Conservation (phyloP, 2,329 filamentous ascomycete species). For the Ophiocordyceps australis region DNA sequence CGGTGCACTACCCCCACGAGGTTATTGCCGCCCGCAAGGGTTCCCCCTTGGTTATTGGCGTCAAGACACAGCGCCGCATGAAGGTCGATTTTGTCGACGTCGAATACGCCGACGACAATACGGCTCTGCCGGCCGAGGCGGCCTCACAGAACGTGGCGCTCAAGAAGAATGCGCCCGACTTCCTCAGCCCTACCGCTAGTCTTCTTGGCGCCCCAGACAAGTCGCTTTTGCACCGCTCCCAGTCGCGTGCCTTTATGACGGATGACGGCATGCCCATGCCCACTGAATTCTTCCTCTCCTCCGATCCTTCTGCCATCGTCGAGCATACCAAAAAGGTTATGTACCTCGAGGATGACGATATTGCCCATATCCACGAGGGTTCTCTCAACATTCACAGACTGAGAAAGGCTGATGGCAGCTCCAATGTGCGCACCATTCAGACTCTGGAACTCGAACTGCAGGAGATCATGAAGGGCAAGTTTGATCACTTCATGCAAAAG, state of each 20-base stretch:
- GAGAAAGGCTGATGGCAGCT: slow-evolving; percentile 89
- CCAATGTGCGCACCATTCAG: slow-evolving; percentile 95
- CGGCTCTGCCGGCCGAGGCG: slow-evolving; percentile 73
- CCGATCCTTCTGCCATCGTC: slow-evolving; percentile 92
- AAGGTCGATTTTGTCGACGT: slow-evolving; percentile 99
- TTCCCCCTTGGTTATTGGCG: slow-evolving; percentile 91
- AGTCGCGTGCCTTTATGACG: slow-evolving; percentile 96
- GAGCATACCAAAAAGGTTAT: slow-evolving; percentile 99
- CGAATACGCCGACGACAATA: slow-evolving; percentile 79
- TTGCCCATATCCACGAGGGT: slow-evolving; percentile 98
- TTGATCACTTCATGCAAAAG: slow-evolving; percentile 99
- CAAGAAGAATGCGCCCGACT: slow-evolving; percentile 63
- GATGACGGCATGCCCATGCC: slow-evolving; percentile 97
- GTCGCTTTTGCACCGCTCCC: slow-evolving; percentile 91
- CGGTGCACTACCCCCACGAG: slow-evolving; percentile 95
- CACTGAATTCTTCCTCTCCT: slow-evolving; percentile 98
- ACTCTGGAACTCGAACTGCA: slow-evolving; percentile 97
- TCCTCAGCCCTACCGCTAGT: slow-evolving; percentile 41
- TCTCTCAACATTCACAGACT: slow-evolving; percentile 98
- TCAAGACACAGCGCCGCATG: slow-evolving; percentile 96
- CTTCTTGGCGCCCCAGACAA: slow-evolving; percentile 88
- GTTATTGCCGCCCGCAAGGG: slow-evolving; percentile 96
- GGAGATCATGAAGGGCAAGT: slow-evolving; percentile 99
- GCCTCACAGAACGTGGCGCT: slow-evolving; percentile 92
- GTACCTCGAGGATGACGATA: slow-evolving; percentile 98